These are phyloP conservation scores for Trametes pubescens DNA, from an alignment of 1,284 basidiomycete genomes.

Conservation along the genomic window DNA sequence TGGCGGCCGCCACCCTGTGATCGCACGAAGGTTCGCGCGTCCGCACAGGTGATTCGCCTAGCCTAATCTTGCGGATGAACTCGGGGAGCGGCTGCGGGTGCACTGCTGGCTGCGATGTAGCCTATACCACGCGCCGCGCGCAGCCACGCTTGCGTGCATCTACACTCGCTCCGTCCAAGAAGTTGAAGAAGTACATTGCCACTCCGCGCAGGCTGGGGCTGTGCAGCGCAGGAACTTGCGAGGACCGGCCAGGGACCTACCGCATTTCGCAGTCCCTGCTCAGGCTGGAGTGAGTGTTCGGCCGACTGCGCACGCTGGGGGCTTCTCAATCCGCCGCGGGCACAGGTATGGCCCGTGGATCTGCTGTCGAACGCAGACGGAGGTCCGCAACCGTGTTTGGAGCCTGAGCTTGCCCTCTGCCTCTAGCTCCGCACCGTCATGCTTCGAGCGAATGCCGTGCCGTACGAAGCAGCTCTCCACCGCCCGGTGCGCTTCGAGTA, in stretches of 20 bases:
- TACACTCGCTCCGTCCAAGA: too few species aligned
- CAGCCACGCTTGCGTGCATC: too few species aligned
- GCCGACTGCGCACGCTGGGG: background rate
- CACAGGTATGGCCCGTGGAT: background rate
- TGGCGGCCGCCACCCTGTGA: background rate
- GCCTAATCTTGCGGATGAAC: background rate
- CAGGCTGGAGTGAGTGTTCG: background rate
- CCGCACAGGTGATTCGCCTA: background rate
- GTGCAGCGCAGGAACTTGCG: background rate
- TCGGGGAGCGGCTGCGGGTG: background rate
- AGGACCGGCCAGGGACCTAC: background rate
- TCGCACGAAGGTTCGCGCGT: background rate
- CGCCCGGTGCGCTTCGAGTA: background rate
- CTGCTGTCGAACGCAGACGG: background rate
- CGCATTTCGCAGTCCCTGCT: background rate
- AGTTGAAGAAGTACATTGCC: too few species aligned
- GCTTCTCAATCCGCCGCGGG: background rate
- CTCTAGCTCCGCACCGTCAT: background rate
- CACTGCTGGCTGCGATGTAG: slow-evolving; percentile 1
- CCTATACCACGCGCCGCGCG: slow-evolving; percentile 1
- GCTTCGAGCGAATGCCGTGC: background rate
- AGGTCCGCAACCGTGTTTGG: background rate
- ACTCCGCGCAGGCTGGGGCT: background rate
- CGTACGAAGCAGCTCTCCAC: background rate
- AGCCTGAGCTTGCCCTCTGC: slow-evolving; percentile 4